Evolutionary conservation across 768 basidiomycete species (phyloP), one percentile per base, ranked within the genome.

Genomic region (Leccinum truebloodii): DNA sequence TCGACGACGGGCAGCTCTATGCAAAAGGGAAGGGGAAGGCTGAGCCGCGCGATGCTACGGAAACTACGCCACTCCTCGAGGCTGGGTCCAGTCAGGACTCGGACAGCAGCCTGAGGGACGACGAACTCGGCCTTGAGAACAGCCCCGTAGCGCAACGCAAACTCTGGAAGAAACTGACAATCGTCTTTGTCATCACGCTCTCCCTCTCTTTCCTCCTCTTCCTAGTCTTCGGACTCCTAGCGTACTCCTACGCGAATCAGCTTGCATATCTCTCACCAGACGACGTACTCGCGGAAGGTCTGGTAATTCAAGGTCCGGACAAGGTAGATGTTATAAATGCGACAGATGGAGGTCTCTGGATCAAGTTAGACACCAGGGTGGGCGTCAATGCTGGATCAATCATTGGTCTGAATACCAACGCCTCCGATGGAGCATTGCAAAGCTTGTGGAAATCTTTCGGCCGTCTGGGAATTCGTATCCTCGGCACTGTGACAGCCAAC

Each of bases 361-460:
- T 92, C 35, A 76, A 75, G 44, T 75, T 91, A 6, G 74, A 81
- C 18, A 86, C 80, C 4, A 76, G 80, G 52, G 68, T 89, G 16
- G 90, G 90, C 0, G 61, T 92, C n/a, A 84, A 92, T 68, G 89
- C 86, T 7, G 88, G 87, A 2, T 70, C 78, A 9, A 75, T 85
- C 20, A 75, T 89, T 14, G 87, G 83, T 1, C 80, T 89, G 13
- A 83, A 83, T 57, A 74, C 75, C 12, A 74, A 76, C 30, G 65
- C 73, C 9, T 74, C 78, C 8, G 77, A 89, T 58, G 76, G 77
- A 32, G 41, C 84, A 6, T 60, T 85, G 51, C 62, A 68, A n/a
- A 73, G 73, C 50, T 59, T 84, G 32, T 88, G 86, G 86, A 91
- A 88, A 72, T 76, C 81, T 2, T 59, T 91, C 18, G 90, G 89